phyloP scores from a whole-genome alignment of 768 basidiomycete genomes.

The Lentinula sp. region DNA sequence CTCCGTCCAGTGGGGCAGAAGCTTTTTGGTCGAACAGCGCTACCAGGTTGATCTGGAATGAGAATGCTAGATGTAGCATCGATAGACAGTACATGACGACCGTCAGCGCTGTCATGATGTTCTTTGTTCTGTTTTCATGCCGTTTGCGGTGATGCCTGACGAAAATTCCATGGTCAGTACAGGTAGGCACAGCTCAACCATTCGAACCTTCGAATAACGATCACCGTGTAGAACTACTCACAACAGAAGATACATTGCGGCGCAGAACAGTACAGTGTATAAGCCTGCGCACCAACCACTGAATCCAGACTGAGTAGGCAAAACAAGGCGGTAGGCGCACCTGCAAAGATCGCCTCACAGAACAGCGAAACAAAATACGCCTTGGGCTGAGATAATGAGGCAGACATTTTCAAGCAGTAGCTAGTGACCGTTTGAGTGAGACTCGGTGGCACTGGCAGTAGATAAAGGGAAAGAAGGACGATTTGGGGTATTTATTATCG shows the following conservation, averaged over 20 bases:
- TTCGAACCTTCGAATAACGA: neutral
- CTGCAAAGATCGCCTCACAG: neutral
- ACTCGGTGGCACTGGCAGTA: neutral
- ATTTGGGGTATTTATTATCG: no score
- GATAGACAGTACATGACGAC: neutral
- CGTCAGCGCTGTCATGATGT: neutral
- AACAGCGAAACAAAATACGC: neutral
- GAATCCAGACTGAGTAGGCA: neutral
- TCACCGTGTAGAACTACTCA: neutral
- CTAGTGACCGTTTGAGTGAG: neutral
- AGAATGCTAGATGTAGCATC: neutral
- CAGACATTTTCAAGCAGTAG: neutral
- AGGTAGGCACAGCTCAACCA: no score
- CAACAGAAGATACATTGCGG: neutral
- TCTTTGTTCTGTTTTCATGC: neutral
- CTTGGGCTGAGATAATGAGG: neutral
- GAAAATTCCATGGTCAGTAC: no score
- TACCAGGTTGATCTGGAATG: neutral
- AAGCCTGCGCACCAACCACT: neutral
- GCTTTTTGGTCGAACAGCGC: neutral
- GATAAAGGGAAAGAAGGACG: neutral
- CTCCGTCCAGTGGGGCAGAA: neutral
- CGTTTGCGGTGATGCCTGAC: neutral
- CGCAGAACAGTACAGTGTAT: neutral
- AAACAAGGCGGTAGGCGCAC: neutral